phyloP scores from a whole-genome alignment of 345 rosid species.

The Iberis pinnata region DNA sequence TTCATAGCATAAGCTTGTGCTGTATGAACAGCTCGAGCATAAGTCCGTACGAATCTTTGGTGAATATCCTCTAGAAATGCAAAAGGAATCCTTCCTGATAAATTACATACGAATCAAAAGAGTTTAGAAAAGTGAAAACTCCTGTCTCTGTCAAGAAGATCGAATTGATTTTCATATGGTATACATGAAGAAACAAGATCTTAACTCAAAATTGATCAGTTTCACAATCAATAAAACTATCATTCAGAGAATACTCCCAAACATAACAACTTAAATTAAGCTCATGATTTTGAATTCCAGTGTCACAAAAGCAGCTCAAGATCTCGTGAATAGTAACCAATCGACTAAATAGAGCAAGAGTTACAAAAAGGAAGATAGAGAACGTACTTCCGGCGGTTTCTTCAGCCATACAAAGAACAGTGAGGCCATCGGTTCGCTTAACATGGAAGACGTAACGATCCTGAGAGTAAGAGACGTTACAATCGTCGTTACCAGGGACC shows the following conservation, averaged over 20 bases:
- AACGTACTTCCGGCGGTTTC: constrained; percentile 77
- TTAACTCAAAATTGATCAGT: too few relatives aligned
- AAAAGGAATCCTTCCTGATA: constrained; percentile 87
- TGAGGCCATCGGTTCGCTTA: constrained; percentile 94
- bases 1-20: constrained; percentile 97
- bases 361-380: background rate
- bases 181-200: too few relatives aligned
- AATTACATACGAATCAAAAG: background rate
- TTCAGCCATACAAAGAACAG: constrained; percentile 97
- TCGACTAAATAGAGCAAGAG: background rate
- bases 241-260: too few relatives aligned
- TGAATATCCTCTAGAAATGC: constrained; percentile 53
- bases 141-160: background rate
- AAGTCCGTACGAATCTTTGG: constrained; percentile 65
- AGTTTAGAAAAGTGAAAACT: background rate
- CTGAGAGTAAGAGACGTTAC: constrained; percentile 84
- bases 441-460: constrained; percentile 89
- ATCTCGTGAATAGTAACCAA: too few relatives aligned
- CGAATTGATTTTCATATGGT: background rate
- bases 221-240: too few relatives aligned
- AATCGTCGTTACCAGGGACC: constrained; percentile 62
- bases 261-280: too few relatives aligned
- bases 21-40: constrained; percentile 67
- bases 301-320: too few relatives aligned
- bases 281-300: too few relatives aligned